Conservation (phyloP, 257 asterid genomes). For the Euphrasia confusa region DNA sequence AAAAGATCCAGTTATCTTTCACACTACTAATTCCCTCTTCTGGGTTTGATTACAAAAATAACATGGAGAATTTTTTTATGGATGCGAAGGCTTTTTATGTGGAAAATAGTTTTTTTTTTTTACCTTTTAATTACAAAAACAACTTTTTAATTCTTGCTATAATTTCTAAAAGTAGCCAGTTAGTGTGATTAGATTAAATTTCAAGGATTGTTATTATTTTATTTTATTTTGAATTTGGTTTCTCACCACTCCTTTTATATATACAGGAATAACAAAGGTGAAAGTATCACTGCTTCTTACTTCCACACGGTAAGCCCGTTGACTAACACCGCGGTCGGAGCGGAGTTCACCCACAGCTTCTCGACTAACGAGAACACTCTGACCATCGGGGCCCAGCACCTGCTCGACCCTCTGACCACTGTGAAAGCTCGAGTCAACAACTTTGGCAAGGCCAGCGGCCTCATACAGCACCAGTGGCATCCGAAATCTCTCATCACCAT, state of each 20-base stretch:
- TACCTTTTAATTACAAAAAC: no score
- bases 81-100: no score
- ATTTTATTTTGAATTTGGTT: neutral
- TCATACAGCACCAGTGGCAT: slow-evolving; percentile 86
- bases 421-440: slow-evolving; percentile 86
- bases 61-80: no score
- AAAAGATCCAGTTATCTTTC: neutral
- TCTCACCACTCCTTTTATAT: slow-evolving; percentile 11
- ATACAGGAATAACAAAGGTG: slow-evolving; percentile 78
- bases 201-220: neutral
- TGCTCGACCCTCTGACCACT: slow-evolving; percentile 66
- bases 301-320: slow-evolving; percentile 71
- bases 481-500: slow-evolving; percentile 87
- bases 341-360: slow-evolving; percentile 84
- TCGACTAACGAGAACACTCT: slow-evolving; percentile 80
- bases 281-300: slow-evolving; percentile 71
- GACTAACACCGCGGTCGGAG: slow-evolving; percentile 86
- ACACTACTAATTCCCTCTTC: neutral
- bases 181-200: neutral
- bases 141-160: no score
- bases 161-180: neutral
- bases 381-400: slow-evolving; percentile 80
- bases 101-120: neutral
- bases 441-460: slow-evolving; percentile 84
- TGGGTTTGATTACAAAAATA: no score